Base-by-base conservation (phyloP, 202 grass and related monocot species). In the Panicum virgatum region DNA sequence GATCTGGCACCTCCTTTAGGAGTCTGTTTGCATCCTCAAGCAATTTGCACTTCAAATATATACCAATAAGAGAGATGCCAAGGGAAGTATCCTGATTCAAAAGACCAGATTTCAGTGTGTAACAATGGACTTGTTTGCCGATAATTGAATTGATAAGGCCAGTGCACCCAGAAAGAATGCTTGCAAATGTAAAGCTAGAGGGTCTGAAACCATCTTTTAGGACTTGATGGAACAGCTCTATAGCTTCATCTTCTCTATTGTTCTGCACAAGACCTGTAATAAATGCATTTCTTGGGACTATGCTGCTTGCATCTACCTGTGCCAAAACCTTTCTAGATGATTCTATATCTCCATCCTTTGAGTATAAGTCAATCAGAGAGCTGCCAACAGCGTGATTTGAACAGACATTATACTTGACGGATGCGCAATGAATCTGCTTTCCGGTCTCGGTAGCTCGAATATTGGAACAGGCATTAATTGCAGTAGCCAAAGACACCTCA, bases 291-390 rank as follows among this genome's bases (percentile, higher is more conserved):
- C 36, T 83, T 69, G 92, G 69, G 52, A 94, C 84, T 79, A 91
- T 65, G 69, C 81, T 89, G 71, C 82, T 78, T 45, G 56, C 63
- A 83, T 78, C 83, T 77, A 94, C 87, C 58, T 83, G 76, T 58
- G 68, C n/a, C 27, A 87, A 89, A 48, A 91, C 44, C 65, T 82
- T 94, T 71, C 87, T 89, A 58, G 81, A 81, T 52, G 89, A 83
- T 60, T 80, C 84, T 32, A 89, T 23, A 84, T 91, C 86, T 65
- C 84, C 81, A 65, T 69, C 63, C 34, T 91, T 94, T 52, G 89
- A 83, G 87, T 94, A 94, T 18, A 91, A 82, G 50, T 87, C 89
- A 77, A 91, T 86, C 23, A 94, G 86, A 25, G 89, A 91, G 42
- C 84, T 94, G 65, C 77, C 74, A 71, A 89, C 81, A 73, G 75